Evolutionary conservation across 2,329 filamentous ascomycete genomes (phyloP).

Genomic region (Apiospora marii): DNA sequence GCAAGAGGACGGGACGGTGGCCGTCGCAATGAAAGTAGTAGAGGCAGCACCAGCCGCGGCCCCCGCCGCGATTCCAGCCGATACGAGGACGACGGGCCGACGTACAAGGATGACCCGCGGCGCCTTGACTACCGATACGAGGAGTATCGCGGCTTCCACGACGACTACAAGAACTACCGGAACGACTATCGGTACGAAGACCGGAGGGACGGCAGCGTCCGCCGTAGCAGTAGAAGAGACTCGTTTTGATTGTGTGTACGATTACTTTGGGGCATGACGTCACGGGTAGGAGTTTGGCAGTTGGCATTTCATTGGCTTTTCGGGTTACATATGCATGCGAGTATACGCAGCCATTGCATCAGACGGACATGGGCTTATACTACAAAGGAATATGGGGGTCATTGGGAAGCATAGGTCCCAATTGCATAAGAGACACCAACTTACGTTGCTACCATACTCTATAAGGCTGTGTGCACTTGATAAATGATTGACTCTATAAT

Average conservation of each 20-base stretch:
- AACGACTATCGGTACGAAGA: slow-evolving; percentile 31
- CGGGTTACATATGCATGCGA: too few species aligned
- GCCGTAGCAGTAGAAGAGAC: slow-evolving; percentile 37
- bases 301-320: too few species aligned
- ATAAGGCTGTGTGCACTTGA: not conserved
- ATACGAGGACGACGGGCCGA: not conserved
- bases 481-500: not conserved
- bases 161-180: slow-evolving; percentile 30
- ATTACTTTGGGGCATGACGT: not conserved
- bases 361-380: not conserved
- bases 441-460: not conserved
- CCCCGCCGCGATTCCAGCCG: slow-evolving; percentile 16
- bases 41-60: slow-evolving; percentile 12
- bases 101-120: slow-evolving; percentile 9
- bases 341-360: too few species aligned
- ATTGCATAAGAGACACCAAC: not conserved
- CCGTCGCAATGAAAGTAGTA: not conserved
- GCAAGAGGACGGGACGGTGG: not conserved
- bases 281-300: not conserved
- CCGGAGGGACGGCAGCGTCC: slow-evolving; percentile 26
- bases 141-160: slow-evolving; percentile 30
- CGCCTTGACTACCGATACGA: slow-evolving; percentile 21
- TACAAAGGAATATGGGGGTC: not conserved
- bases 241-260: slow-evolving; percentile 31
- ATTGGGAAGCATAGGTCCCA: not conserved